These are phyloP conservation scores for Ehretia macrophylla DNA, from an alignment of 257 asterid species.

Conservation along the genomic window DNA sequence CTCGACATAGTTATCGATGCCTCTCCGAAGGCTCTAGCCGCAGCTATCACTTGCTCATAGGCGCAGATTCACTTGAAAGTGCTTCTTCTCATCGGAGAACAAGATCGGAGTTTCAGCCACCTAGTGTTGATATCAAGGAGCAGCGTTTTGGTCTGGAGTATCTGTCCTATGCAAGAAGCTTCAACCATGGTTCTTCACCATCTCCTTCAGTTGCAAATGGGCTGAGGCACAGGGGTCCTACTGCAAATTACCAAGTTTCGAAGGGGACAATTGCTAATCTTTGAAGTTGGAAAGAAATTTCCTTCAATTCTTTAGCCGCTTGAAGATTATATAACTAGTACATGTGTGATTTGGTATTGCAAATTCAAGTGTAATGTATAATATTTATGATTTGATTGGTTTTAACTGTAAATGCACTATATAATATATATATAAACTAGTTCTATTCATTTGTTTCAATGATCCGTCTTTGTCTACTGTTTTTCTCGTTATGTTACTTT, in stretches of 20 bases:
- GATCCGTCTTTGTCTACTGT: too few species aligned
- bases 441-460: too few species aligned
- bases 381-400: background rate
- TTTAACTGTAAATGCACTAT: background rate
- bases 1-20: conserved; percentile 14
- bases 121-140: conserved; percentile 15
- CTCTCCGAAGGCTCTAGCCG: conserved; percentile 58
- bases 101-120: conserved; percentile 32
- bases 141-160: conserved; percentile 10
- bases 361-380: background rate
- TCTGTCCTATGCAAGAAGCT: conserved; percentile 20
- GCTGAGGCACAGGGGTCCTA: conserved; percentile 18
- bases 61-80: conserved; percentile 32
- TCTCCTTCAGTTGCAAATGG: conserved; percentile 23
- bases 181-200: conserved; percentile 12
- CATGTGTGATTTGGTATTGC: background rate
- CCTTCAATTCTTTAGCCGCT: background rate
- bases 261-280: background rate
- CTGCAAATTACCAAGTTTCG: background rate
- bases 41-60: conserved; percentile 50
- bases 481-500: too few species aligned
- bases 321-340: background rate
- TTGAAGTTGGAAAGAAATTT: too few species aligned
- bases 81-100: conserved; percentile 47
- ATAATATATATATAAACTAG: too few species aligned